Evolutionary conservation across 1,284 basidiomycete genomes (phyloP), one percentile per base, ranked within the genome.

Genomic region (Cystobasidiaceae sp.): DNA sequence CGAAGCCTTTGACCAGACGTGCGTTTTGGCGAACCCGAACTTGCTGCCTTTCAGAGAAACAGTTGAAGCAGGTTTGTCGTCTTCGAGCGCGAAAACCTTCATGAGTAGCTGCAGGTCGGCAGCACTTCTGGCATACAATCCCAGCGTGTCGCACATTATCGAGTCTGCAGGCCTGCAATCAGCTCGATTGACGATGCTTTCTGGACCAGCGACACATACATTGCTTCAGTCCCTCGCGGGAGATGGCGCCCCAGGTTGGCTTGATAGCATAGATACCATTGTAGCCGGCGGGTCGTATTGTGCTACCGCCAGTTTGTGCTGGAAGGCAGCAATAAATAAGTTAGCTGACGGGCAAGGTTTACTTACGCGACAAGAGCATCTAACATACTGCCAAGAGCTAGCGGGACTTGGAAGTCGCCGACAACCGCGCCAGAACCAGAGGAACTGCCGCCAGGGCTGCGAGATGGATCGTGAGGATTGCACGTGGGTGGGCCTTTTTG

Each of bases 21-120:
- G 48, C 0, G 73, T 74, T 59, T 71, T 74, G 49, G 68, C 44
- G 49, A 70, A 72, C 2, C 66, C 75, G 57, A 76, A 73, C 58
- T 74, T 74, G 37, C 71, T 45, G 2, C 94, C 94, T 85, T 87
- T 88, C 71, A 93, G 83, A 72, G 88, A 91, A 58, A 72, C 68
- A 11, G 66, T 37, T 11, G 52, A 30, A 33, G 71, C 70, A 2
- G 70, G 49, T 0, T 54, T 44, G 46, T 75, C 73, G 59, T 74
- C 71, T 17, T 59, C 27, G 21, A 76, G 30, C 3, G 51, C 43
- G 67, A 74, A 74, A 23, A 71, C 70, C 21, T 71, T 21, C 21
- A 67, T 58, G 48, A 75, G 67, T 4, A 75, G 70, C 52, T 74
- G 41, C 19, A 75, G 67, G 52, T 76, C 74, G 11, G 68, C 69